A percentile compares a stretch with the other conserved stretches of the same genome.
Conservation (phyloP, 345 rosid species). For the Populus tremula region DNA sequence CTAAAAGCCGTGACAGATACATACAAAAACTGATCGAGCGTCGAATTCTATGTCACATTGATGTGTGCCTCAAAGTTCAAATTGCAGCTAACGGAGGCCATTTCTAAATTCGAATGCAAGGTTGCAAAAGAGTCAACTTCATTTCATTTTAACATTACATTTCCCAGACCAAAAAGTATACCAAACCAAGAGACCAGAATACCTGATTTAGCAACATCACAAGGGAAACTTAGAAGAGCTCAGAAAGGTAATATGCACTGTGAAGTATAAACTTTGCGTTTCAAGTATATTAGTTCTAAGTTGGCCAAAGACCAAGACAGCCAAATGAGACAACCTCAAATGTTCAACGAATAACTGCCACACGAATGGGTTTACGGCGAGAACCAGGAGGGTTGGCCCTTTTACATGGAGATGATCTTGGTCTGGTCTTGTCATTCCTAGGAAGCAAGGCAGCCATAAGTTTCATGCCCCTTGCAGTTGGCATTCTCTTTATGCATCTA, state of each 20-base stretch:
- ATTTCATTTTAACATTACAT: background rate
- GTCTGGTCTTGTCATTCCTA: slow-evolving; percentile 26
- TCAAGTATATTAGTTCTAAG: background rate
- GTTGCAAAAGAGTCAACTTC: background rate
- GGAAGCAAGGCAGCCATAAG: slow-evolving; percentile 34
- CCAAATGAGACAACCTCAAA: no score
- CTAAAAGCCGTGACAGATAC: background rate
- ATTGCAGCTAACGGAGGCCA: background rate
- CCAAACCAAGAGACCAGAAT: background rate
- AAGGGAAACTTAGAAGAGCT: background rate
- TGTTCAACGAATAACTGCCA: slow-evolving; percentile 13
- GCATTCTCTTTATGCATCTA: slow-evolving; percentile 34
- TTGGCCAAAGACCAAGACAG: background rate
- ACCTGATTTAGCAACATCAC: background rate
- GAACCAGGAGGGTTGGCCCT: slow-evolving; percentile 32
- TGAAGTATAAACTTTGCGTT: background rate
- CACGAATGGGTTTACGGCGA: slow-evolving; percentile 17
- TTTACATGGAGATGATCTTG: slow-evolving; percentile 36
- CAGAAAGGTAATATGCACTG: background rate
- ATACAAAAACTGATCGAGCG: background rate
- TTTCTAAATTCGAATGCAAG: background rate
- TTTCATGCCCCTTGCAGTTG: slow-evolving; percentile 26
- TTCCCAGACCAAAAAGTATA: background rate
- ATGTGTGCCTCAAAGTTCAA: background rate
- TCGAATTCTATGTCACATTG: background rate